A percentile compares a stretch with the other conserved stretches of the same genome.
phyloP scores from a whole-genome alignment of 768 basidiomycete species.

The Chalciporus chontae region DNA sequence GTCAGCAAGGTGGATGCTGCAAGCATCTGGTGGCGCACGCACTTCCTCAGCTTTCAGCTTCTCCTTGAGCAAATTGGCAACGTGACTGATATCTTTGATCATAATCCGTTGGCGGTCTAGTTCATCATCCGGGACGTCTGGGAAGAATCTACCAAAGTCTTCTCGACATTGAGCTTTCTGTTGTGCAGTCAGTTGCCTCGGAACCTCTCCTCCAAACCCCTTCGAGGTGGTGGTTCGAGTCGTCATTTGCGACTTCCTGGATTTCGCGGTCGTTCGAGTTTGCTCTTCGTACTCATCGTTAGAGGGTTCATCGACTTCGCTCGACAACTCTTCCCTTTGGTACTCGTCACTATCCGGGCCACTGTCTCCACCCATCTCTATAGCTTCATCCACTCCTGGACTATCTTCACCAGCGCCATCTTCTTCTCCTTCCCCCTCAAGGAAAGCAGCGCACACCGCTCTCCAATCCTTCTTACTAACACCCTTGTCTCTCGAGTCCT shows the following conservation, averaged over 20 bases:
- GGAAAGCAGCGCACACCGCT: slow-evolving; percentile 71
- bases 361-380: slow-evolving; percentile 21
- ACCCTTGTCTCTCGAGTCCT: slow-evolving; percentile 27
- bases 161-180: slow-evolving; percentile 53
- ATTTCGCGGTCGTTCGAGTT: background rate
- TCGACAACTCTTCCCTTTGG: slow-evolving; percentile 21
- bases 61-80: slow-evolving; percentile 63
- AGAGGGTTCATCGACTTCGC: slow-evolving; percentile 23
- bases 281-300: slow-evolving; percentile 31
- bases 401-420: slow-evolving; percentile 20
- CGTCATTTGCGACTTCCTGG: slow-evolving; percentile 9
- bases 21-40: slow-evolving; percentile 11
- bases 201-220: background rate
- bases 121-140: slow-evolving; percentile 43
- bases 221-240: slow-evolving; percentile 2
- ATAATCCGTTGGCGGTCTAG: slow-evolving; percentile 53
- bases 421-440: slow-evolving; percentile 40
- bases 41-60: slow-evolving; percentile 76
- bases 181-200: slow-evolving; percentile 41
- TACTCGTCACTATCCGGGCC: slow-evolving; percentile 32
- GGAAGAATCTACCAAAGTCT: slow-evolving; percentile 75
- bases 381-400: slow-evolving; percentile 11
- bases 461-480: slow-evolving; percentile 74
- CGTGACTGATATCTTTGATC: slow-evolving; percentile 63
- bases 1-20: background rate